phyloP scores from a whole-genome alignment of 1,139 yeast genomes.

The Nadsonia commutata region DNA sequence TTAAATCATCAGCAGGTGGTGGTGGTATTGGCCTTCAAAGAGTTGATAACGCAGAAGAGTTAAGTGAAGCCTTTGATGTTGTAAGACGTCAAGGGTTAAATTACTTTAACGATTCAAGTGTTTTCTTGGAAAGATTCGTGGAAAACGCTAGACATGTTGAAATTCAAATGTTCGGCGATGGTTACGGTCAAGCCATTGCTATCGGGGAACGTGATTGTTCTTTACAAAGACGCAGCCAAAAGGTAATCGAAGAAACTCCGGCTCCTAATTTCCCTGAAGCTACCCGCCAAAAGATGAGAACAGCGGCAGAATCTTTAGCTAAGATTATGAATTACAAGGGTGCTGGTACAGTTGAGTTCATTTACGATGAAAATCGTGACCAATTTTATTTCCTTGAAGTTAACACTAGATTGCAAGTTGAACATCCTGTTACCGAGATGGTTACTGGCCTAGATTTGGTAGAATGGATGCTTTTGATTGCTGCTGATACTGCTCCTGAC shows the following conservation, averaged over 20 bases:
- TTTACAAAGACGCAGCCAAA: conserved; percentile 91
- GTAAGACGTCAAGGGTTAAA: conserved; percentile 89
- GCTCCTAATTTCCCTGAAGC: conserved; percentile 82
- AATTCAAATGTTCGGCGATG: conserved; percentile 93
- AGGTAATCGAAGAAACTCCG: conserved; percentile 92
- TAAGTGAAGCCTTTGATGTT: conserved; percentile 70
- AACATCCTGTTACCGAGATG: conserved; percentile 92
- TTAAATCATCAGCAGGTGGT: conserved; percentile 96
- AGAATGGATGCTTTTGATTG: conserved; percentile 90
- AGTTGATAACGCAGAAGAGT: conserved; percentile 68
- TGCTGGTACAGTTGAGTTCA: conserved; percentile 96
- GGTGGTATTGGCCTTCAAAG: conserved; percentile 97
- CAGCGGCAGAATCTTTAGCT: conserved; percentile 74
- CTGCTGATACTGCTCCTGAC: conserved; percentile 79
- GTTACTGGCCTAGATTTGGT: conserved; percentile 90
- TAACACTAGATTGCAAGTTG: conserved; percentile 93
- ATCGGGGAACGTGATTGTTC: conserved; percentile 97
- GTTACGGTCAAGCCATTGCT: conserved; percentile 80
- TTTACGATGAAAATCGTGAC: conserved; percentile 71
- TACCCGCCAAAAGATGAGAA: conserved; percentile 61
- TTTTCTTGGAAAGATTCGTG: conserved; percentile 83
- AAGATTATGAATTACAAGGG: conserved; percentile 75
- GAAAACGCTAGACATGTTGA: conserved; percentile 94
- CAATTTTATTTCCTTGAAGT: conserved; percentile 92
- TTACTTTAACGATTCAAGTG: conserved; percentile 91